Base-by-base conservation (phyloP, 306 rosid species). In the Acmispon strigosus region DNA sequence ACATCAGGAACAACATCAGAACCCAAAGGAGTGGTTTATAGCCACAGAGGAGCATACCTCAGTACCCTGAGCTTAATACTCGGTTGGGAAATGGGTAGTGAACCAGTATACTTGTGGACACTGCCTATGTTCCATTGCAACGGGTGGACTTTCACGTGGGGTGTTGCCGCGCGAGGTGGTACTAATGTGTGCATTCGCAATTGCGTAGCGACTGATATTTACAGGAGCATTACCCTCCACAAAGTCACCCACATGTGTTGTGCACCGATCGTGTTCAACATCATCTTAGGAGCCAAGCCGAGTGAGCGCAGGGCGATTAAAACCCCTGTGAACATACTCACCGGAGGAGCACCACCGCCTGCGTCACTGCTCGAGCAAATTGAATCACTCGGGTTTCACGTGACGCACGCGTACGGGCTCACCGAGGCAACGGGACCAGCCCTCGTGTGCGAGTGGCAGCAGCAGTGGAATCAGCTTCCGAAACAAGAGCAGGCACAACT, bases 111-210 rank as follows among this genome's bases (percentile, higher is more conserved):
- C 27, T 67, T 93, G 0, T 93, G 98, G 98, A 87, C 96, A 4
- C 89, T 93, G 0, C 98, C 98, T 0, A 90, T 93, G 97, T 93
- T 93, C 82, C 98, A 93, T 10, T 93, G 98, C 50, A 93, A 93
- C 37, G 98, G 98, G 0, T 93, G 98, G 98, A 93, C 98, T 15
- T 93, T 93, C 85, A 83, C 97, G 0, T 93, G 98, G 98, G 98
- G 98, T 0, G 80, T 89, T 8, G 98, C 97, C 0, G 98, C 98
- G 0, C 90, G 98, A 0, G 98, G 98, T 0, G 98, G 98, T 0
- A 90, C 97, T 1, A 93, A 88, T 11, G 66, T 93, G 4, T 93
- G 98, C 52, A 79, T 93, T 41, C 80, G 98, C 6, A 84, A 78
- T 77, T 58, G 83, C 2, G 37, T 78, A 0, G 96, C 98, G 1